Conservation (phyloP, 306 rosid species). For the Macrotyloma uniflorum region DNA sequence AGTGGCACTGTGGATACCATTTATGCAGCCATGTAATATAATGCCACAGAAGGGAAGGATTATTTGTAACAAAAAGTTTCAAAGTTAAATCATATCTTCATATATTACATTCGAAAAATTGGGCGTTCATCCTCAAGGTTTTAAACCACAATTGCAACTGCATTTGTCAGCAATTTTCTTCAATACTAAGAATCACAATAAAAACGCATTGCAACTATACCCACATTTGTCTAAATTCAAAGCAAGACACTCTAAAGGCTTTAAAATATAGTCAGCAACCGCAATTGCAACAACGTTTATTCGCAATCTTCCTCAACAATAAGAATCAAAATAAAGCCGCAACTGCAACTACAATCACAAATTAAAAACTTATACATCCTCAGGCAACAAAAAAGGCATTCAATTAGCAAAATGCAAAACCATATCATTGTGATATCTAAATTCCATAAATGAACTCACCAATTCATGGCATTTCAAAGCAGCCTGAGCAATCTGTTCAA, state of each 20-base stretch:
- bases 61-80: not conserved
- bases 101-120: not conserved
- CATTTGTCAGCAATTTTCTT: not conserved
- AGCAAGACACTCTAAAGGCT: not conserved
- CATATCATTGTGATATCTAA: not conserved
- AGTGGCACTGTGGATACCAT: not conserved
- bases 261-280: not conserved
- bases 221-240: not conserved
- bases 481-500: slow-evolving; percentile 69
- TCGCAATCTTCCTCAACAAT: not conserved
- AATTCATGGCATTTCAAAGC: slow-evolving; percentile 70
- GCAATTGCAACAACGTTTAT: not conserved
- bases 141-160: not conserved
- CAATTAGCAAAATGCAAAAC: slow-evolving; percentile 15
- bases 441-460: slow-evolving; percentile 51
- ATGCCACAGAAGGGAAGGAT: not conserved
- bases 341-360: not conserved
- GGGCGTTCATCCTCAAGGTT: not conserved
- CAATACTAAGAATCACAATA: not conserved
- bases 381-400: slow-evolving; percentile 11
- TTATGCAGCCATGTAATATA: not conserved
- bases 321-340: not conserved
- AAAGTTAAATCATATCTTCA: slow-evolving; percentile 10
- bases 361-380: not conserved
- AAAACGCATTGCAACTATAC: not conserved